Evolutionary conservation across 1,284 basidiomycete genomes (phyloP), one percentile per base, ranked within the genome.

Genomic region (Rhodotorula sp.): DNA sequence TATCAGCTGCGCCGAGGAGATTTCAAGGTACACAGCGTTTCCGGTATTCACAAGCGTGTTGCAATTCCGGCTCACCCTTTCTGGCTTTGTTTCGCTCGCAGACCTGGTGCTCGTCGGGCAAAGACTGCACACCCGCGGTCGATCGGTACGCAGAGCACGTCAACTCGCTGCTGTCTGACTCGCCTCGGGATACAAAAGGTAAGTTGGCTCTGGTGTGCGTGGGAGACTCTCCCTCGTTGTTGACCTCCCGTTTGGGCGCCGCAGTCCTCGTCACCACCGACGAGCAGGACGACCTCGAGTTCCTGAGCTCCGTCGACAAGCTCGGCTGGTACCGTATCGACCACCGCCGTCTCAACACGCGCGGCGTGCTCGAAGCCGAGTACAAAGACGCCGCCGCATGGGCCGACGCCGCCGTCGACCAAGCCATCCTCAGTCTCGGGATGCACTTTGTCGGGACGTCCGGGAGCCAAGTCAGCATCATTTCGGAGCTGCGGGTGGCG

Each of bases 221-320:
- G 39, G 39, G 39, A 14, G 39, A 43, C 39, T 43, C 39, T 39
- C 39, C 39, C 39, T 43, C 10, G 39, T 43, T 12, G 39, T 43
- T 43, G 39, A 43, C 39, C 10, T 43, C 34, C 15, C 7, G 7
- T 20, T 18, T 7, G 21, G 20, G 5, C 16, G 10, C 14, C 49
- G 49, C 47, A 72, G 87, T 91, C 56, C 83, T 91, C 70, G 85
- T 91, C 83, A 90, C 89, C 20, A 89, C 87, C 73, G 90, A 91
- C 78, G 90, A 91, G 80, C 78, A 81, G 21, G 68, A 72, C 65
- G 85, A 90, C 77, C 79, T 83, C 3, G 15, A 83, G 20, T 91
- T 89, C 88, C 90, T 90, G 88, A 82, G 84, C 47, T 85, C 85
- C 49, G 87, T 90, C 15, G 81, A 81, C 43, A 80, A 82, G 16